phyloP scores from a whole-genome alignment of 768 basidiomycete species.

The Gelatoporia subvermispora region DNA sequence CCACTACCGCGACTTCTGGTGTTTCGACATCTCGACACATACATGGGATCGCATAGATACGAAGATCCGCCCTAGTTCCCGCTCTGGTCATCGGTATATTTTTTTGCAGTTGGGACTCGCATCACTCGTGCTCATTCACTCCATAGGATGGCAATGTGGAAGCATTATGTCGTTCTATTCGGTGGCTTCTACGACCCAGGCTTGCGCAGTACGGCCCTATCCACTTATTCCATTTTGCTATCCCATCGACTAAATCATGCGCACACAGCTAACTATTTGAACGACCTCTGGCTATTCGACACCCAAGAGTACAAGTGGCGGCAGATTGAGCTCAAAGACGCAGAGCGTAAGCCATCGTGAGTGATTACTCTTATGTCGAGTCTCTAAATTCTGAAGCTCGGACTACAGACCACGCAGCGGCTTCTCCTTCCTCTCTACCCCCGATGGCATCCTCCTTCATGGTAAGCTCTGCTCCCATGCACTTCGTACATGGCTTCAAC shows the following conservation, averaged over 20 bases:
- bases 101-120: slow-evolving; percentile 43
- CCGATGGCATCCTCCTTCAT: slow-evolving; percentile 77
- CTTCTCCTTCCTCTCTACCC: slow-evolving; percentile 75
- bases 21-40: slow-evolving; percentile 74
- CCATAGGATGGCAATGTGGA: slow-evolving; percentile 81
- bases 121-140: not conserved
- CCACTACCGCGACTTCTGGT: slow-evolving; percentile 85
- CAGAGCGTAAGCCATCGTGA: slow-evolving; percentile 69
- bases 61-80: slow-evolving; percentile 70
- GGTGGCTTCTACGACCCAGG: slow-evolving; percentile 92
- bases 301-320: slow-evolving; percentile 85
- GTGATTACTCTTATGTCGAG: slow-evolving; percentile 17
- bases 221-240: not conserved
- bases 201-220: slow-evolving; percentile 52
- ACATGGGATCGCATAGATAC: slow-evolving; percentile 89
- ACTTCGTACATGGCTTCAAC: not conserved
- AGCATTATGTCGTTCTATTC: slow-evolving; percentile 80
- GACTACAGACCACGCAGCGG: slow-evolving; percentile 62
- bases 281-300: slow-evolving; percentile 84
- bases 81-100: slow-evolving; percentile 75
- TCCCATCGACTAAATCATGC: not conserved
- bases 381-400: not conserved
- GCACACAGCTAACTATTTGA: slow-evolving; percentile 65
- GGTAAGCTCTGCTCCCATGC: slow-evolving; percentile 35
- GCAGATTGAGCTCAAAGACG: slow-evolving; percentile 68